Evolutionary conservation across 2,329 filamentous ascomycete species (phyloP).

Genomic region (Penicillium capsulatum): DNA sequence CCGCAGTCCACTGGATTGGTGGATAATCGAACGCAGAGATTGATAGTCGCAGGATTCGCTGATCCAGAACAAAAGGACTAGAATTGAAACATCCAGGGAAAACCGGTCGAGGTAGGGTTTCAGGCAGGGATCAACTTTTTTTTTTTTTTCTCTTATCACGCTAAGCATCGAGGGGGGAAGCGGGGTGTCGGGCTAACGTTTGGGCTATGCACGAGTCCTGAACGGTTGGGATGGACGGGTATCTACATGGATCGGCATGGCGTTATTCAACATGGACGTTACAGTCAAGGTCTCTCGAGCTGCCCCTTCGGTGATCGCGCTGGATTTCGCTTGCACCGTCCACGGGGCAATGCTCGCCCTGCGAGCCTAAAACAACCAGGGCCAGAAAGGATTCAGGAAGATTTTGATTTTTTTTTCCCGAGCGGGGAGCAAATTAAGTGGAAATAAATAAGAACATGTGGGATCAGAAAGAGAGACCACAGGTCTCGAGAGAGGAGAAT

Average conservation of each 20-base stretch:
- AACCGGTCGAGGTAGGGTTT: background rate
- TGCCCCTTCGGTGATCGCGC: no score
- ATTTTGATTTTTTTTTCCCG: slow-evolving; percentile 13
- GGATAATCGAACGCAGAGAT: no score
- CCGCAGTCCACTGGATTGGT: no score
- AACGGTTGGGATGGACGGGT: no score
- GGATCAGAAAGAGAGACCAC: slow-evolving; percentile 20
- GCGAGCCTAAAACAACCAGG: no score
- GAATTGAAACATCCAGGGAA: background rate
- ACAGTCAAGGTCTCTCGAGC: no score
- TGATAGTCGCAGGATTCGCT: no score
- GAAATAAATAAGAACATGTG: slow-evolving; percentile 9
- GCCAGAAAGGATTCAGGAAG: background rate
- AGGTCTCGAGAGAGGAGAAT: slow-evolving; percentile 24
- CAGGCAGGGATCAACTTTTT: no score
- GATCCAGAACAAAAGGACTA: background rate
- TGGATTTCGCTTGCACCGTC: no score
- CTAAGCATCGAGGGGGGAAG: slow-evolving; percentile 18
- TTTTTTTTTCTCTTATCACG: slow-evolving; percentile 13
- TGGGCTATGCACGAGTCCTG: slow-evolving; percentile 11
- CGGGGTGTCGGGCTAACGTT: slow-evolving; percentile 17
- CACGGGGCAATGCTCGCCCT: no score
- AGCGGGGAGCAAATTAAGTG: slow-evolving; percentile 14
- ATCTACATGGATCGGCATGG: no score
- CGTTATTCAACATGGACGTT: no score